Evolutionary conservation across 768 basidiomycete genomes (phyloP).

Genomic region (Lentinula sp.): DNA sequence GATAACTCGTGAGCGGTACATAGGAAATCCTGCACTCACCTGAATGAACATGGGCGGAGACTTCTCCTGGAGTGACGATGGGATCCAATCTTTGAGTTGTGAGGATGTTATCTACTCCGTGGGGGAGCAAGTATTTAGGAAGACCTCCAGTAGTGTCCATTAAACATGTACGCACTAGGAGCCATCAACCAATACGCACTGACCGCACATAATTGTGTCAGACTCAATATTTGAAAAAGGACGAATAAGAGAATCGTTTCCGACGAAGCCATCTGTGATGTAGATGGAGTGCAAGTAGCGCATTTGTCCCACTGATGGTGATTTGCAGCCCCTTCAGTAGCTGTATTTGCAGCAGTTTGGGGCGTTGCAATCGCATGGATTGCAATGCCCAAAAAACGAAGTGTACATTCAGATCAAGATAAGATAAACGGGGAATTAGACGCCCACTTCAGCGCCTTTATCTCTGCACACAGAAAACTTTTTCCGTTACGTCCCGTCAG

Average conservation of each 20-base stretch:
- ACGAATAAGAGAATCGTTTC: not conserved
- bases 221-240: not conserved
- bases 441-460: not conserved
- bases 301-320: not conserved
- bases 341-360: not conserved
- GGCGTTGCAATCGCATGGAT: not conserved
- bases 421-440: not conserved
- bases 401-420: not conserved
- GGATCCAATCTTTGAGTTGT: conserved; percentile 12
- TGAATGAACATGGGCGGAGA: conserved; percentile 13
- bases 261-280: not conserved
- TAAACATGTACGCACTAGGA: conserved; percentile 17
- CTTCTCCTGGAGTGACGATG: conserved; percentile 10
- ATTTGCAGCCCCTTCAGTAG: not conserved
- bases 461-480: too few species aligned
- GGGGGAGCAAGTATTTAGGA: not conserved
- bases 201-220: not conserved
- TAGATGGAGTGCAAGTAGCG: not conserved
- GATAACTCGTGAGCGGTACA: not conserved
- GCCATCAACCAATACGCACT: conserved; percentile 24
- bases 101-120: conserved; percentile 8
- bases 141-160: not conserved
- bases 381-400: too few species aligned
- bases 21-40: not conserved
- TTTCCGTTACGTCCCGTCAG: too few species aligned